Conservation (phyloP, 2,329 filamentous ascomycete species). For the Purpureocillium lavendulum region DNA sequence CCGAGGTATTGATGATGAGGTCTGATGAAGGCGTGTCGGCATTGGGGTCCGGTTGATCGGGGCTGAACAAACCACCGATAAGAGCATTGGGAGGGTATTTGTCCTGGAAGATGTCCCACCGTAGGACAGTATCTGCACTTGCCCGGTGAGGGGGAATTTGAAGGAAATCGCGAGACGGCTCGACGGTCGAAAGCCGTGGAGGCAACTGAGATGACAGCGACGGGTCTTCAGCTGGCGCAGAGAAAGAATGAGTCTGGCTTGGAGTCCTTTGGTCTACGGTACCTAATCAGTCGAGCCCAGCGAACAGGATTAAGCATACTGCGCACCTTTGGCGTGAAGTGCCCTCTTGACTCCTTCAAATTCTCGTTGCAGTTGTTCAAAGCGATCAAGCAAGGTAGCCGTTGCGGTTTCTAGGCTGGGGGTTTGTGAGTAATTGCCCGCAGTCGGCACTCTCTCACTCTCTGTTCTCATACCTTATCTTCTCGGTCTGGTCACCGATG, state of each 20-base stretch:
- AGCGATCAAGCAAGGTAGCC: slow-evolving; percentile 7
- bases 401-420: slow-evolving; percentile 10
- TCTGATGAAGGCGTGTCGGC: neutral
- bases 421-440: no score
- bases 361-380: slow-evolving; percentile 9
- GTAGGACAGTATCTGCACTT: slow-evolving; percentile 10
- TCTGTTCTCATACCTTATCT: slow-evolving; percentile 8
- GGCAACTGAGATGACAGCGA: no score
- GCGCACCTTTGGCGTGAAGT: slow-evolving; percentile 2
- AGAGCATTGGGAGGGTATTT: slow-evolving; percentile 10
- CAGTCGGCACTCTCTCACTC: no score
- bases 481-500: slow-evolving; percentile 8
- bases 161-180: slow-evolving; percentile 11
- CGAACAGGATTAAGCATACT: no score
- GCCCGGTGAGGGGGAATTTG: slow-evolving; percentile 12
- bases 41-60: slow-evolving; percentile 1
- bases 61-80: slow-evolving; percentile 8
- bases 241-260: no score
- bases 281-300: no score
- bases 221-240: no score
- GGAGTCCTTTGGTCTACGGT: no score
- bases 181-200: neutral
- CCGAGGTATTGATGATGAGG: slow-evolving; percentile 3
- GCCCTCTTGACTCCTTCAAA: slow-evolving; percentile 7
- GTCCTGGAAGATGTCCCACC: slow-evolving; percentile 10